These are phyloP conservation scores for Cercospora sesami DNA, from an alignment of 2,329 filamentous ascomycete genomes.

Conservation along the genomic window DNA sequence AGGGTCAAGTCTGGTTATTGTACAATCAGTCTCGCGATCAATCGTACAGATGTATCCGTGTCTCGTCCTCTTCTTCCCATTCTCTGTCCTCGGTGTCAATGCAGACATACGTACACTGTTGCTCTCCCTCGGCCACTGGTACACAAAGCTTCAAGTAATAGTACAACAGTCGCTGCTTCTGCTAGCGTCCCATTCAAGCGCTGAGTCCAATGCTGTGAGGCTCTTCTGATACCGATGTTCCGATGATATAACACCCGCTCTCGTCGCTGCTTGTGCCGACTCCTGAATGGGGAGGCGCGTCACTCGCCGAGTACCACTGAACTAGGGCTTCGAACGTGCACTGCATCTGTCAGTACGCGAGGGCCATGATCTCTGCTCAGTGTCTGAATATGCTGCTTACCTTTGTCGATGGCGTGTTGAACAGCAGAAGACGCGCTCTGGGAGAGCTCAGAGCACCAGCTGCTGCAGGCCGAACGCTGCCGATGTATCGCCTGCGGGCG, in stretches of 20 bases:
- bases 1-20: conserved; percentile 28
- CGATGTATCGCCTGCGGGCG: conserved; percentile 1
- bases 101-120: conserved; percentile 30
- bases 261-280: neutral
- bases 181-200: neutral
- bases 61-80: conserved; percentile 9
- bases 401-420: neutral
- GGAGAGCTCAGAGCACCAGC: neutral
- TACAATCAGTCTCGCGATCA: conserved; percentile 29
- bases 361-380: neutral
- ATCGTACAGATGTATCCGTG: conserved; percentile 1
- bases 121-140: neutral
- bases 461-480: neutral
- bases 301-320: neutral
- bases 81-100: conserved; percentile 18
- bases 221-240: conserved; percentile 1
- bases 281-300: conserved; percentile 7
- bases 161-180: conserved; percentile 7
- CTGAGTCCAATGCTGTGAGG: neutral
- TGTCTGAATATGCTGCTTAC: neutral
- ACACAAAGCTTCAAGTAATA: conserved; percentile 5
- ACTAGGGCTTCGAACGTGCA: neutral
- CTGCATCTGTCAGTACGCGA: neutral
- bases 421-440: neutral
- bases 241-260: conserved; percentile 1